Conservation (phyloP, 2,329 filamentous ascomycete species). For the Colletotrichum caudatum region DNA sequence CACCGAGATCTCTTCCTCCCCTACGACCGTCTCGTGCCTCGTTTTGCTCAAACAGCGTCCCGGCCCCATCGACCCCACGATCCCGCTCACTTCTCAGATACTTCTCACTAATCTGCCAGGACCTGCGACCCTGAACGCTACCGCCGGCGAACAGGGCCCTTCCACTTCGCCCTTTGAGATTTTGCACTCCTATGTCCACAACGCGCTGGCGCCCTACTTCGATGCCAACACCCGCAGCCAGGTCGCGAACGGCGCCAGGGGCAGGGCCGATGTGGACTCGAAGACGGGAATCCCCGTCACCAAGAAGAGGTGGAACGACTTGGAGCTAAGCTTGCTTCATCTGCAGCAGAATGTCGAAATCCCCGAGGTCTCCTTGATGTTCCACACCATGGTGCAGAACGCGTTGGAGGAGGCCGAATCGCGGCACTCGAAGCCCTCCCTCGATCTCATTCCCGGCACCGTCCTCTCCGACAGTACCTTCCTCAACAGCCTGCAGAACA, state of each 20-base stretch:
- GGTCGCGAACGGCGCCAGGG: constrained; percentile 72
- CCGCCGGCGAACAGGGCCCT: constrained; percentile 76
- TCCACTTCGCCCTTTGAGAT: constrained; percentile 89
- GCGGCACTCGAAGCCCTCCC: constrained; percentile 75
- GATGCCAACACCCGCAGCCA: constrained; percentile 93
- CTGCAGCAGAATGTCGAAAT: constrained; percentile 99
- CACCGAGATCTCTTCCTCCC: constrained; percentile 82
- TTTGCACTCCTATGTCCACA: constrained; percentile 90
- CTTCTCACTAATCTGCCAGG: constrained; percentile 94
- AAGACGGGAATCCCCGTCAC: constrained; percentile 97
- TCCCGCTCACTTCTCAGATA: constrained; percentile 88
- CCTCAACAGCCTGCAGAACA: constrained; percentile 92
- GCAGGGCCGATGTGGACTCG: constrained; percentile 85
- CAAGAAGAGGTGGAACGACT: constrained; percentile 95
- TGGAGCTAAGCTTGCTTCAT: constrained; percentile 90
- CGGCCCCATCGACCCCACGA: constrained; percentile 83
- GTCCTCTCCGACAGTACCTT: constrained; percentile 92
- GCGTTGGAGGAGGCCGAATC: constrained; percentile 83
- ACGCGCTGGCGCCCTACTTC: constrained; percentile 94
- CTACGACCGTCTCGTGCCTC: constrained; percentile 86
- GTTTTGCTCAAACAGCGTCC: constrained; percentile 87
- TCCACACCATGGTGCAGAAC: constrained; percentile 88
- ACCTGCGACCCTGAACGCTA: constrained; percentile 75
- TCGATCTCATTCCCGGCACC: constrained; percentile 80
- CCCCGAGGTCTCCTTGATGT: constrained; percentile 86